Evolutionary conservation across 768 basidiomycete genomes (phyloP), one percentile per base, ranked within the genome.

Genomic region (Hygrophorus pudorinus): DNA sequence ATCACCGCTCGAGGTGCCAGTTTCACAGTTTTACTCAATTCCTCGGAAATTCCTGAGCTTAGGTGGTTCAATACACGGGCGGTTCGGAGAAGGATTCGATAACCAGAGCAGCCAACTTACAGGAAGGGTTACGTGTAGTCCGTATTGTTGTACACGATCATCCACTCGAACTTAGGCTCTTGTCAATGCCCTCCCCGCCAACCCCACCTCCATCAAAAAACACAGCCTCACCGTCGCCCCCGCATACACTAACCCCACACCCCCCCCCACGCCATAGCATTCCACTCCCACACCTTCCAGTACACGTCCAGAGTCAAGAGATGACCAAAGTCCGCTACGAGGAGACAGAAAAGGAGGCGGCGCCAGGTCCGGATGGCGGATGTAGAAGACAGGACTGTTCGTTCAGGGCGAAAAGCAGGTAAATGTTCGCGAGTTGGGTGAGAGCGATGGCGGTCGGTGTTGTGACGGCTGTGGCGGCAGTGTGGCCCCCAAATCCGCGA

Each of bases 221-320:
- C 61, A 60, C 31, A 65, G 61, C 46, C 72, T 56, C 64, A 68
- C 64, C 3, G 56, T 56, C 30, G 71, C 73, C 1, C 73, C 73
- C 9, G 61, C 38, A 44, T 73, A 75, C 6, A 74, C 73, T 37
- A 74, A 73, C 10, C 71, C 72, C n/a, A 74, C n/a, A 74, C 65
- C 37, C 71, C 73, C 0, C 74, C 72, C 71, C 69, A 75, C 17
- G 62, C 59, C 73, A 75, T 73, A 41, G 70, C 70, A 49, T 72
- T 72, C 72, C 72, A 75, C 31, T 60, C 62, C 65, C 61, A 62
- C n/a, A 69, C 57, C 14, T 58, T 56, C 65, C 68, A 66, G 49
- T 66, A 74, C 16, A 70, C 64, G 9, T 61, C 63, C 67, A 73
- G 70, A 30, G 65, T 68, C 27, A 59, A 47, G 8, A 75, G 57